Percentiles rank a stretch among this genome's conserved stretches.
Evolutionary conservation across 2,329 filamentous ascomycete genomes (phyloP).

Genomic region (Clarireedia paspali): DNA sequence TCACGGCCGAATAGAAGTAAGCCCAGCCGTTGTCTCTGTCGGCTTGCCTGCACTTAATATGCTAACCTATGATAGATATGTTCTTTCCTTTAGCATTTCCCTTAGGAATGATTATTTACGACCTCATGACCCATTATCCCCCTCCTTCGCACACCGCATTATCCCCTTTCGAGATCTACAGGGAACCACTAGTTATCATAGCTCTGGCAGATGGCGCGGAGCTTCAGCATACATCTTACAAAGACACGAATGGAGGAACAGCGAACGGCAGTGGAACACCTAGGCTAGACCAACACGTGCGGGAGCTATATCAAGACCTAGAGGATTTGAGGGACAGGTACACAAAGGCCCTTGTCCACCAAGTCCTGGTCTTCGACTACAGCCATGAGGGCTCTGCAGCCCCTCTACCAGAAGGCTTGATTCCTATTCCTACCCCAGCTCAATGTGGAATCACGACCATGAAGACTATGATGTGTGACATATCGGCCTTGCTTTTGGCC

Average conservation of each 20-base stretch:
- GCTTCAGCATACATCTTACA: slow-evolving; percentile 46
- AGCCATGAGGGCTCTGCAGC: slow-evolving; percentile 39
- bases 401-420: slow-evolving; percentile 58
- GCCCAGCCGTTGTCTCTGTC: slow-evolving; percentile 21
- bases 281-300: slow-evolving; percentile 48
- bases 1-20: slow-evolving; percentile 78
- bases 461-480: slow-evolving; percentile 72
- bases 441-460: slow-evolving; percentile 70
- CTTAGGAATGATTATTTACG: slow-evolving; percentile 78
- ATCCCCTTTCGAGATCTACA: slow-evolving; percentile 83
- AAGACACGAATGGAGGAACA: slow-evolving; percentile 48
- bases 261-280: slow-evolving; percentile 39
- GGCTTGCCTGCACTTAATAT: neutral
- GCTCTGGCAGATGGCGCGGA: slow-evolving; percentile 78
- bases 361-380: slow-evolving; percentile 74
- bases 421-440: slow-evolving; percentile 60
- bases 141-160: slow-evolving; percentile 72
- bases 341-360: slow-evolving; percentile 69
- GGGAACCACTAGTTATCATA: slow-evolving; percentile 76
- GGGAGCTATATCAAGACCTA: slow-evolving; percentile 57
- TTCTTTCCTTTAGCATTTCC: slow-evolving; percentile 89
- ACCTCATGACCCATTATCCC: slow-evolving; percentile 72
- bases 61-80: slow-evolving; percentile 56
- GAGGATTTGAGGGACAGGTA: slow-evolving; percentile 65
- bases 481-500: slow-evolving; percentile 64